phyloP scores from a whole-genome alignment of 1,284 basidiomycete species.

The Ustilago tritici region DNA sequence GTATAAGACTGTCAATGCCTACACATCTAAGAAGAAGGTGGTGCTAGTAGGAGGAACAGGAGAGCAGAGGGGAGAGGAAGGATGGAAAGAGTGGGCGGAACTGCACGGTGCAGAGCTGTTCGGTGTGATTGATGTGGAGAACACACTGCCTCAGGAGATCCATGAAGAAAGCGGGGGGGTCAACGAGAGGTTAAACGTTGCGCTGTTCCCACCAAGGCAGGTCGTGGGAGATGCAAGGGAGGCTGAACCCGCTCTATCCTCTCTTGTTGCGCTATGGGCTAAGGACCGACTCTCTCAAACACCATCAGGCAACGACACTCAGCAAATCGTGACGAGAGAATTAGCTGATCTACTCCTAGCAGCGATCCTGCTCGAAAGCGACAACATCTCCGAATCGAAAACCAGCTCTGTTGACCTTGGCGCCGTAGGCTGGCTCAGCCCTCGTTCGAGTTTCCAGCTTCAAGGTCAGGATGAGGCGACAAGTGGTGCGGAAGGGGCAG shows the following conservation, averaged over 20 bases:
- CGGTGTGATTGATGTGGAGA: slow-evolving; percentile 41
- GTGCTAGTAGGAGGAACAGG: slow-evolving; percentile 34
- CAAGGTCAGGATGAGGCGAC: slow-evolving; percentile 30
- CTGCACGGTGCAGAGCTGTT: slow-evolving; percentile 44
- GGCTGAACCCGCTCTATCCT: slow-evolving; percentile 32
- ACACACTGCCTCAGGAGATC: slow-evolving; percentile 30
- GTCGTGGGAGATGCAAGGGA: slow-evolving; percentile 21
- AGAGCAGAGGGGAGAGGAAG: slow-evolving; percentile 20
- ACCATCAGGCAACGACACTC: background rate
- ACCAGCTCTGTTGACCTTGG: slow-evolving; percentile 49
- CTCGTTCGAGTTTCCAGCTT: slow-evolving; percentile 36
- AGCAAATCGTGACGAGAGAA: slow-evolving; percentile 24
- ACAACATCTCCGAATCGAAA: slow-evolving; percentile 40
- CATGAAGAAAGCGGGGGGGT: slow-evolving; percentile 28
- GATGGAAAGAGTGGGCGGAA: slow-evolving; percentile 41
- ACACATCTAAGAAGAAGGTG: slow-evolving; percentile 39
- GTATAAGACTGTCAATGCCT: slow-evolving; percentile 39
- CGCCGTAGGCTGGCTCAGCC: slow-evolving; percentile 46
- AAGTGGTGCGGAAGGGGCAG: background rate
- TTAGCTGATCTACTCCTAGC: slow-evolving; percentile 38
- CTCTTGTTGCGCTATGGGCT: slow-evolving; percentile 46
- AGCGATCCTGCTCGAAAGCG: slow-evolving; percentile 40
- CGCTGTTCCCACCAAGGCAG: slow-evolving; percentile 30
- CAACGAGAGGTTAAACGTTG: slow-evolving; percentile 34
- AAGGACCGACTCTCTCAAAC: slow-evolving; percentile 18